Conservation (phyloP, 2,329 filamentous ascomycete genomes). For the Corynespora cassiicola region DNA sequence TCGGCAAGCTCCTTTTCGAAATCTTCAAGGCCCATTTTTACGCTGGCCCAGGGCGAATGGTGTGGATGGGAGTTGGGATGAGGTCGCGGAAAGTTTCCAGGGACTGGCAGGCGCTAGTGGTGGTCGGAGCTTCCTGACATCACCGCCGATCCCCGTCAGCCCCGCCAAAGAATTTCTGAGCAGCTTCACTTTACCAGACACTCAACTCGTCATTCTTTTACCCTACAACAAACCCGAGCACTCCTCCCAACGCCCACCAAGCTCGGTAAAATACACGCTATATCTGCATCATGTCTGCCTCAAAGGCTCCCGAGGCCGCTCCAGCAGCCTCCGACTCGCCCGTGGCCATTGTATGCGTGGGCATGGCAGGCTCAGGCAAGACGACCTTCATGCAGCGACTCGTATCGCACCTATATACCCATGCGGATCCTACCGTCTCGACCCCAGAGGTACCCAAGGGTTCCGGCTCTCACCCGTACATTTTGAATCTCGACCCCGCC, state of each 20-base stretch:
- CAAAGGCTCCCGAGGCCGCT: slow-evolving; percentile 18
- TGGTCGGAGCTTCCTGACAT: slow-evolving; percentile 33
- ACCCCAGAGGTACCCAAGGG: slow-evolving; percentile 37
- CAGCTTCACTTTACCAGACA: too few species aligned
- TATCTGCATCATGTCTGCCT: slow-evolving; percentile 49
- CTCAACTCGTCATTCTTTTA: too few species aligned
- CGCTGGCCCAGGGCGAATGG: slow-evolving; percentile 61
- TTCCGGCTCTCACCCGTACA: slow-evolving; percentile 74
- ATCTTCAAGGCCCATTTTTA: slow-evolving; percentile 67
- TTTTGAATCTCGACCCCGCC: slow-evolving; percentile 95
- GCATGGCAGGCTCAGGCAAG: slow-evolving; percentile 98
- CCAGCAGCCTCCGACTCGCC: slow-evolving; percentile 50
- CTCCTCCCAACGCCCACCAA: slow-evolving; percentile 11
- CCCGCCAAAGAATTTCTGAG: slow-evolving; percentile 43
- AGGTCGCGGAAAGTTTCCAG: slow-evolving; percentile 16
- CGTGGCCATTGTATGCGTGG: slow-evolving; percentile 87
- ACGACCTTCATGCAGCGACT: slow-evolving; percentile 99
- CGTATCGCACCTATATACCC: slow-evolving; percentile 86
- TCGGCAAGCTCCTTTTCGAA: slow-evolving; percentile 80
- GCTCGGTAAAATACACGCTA: slow-evolving; percentile 3
- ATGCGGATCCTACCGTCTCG: slow-evolving; percentile 60
- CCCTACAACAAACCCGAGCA: too few species aligned
- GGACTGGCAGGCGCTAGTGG: slow-evolving; percentile 6
- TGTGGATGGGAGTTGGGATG: slow-evolving; percentile 8
- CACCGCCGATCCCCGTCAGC: slow-evolving; percentile 26